Percentiles rank a stretch among this genome's conserved stretches.
phyloP scores from a whole-genome alignment of 192 early-diverging fungal species.

The Backusella westeae region DNA sequence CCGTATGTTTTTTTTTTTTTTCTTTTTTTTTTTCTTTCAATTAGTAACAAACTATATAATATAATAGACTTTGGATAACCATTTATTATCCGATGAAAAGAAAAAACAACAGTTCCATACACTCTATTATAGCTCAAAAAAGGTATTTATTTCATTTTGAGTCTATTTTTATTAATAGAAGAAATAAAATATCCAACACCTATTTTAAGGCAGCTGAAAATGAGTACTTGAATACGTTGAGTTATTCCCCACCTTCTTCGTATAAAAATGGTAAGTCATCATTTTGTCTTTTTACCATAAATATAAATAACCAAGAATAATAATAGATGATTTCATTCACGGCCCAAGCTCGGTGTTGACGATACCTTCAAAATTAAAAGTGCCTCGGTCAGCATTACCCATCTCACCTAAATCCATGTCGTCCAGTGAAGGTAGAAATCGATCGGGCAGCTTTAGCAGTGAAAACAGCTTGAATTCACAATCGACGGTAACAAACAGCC shows the following conservation, averaged over 20 bases:
- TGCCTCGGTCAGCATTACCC: neutral
- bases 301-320: neutral
- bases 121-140: neutral
- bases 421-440: neutral
- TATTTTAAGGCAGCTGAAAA: neutral
- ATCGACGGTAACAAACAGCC: slow-evolving; percentile 5
- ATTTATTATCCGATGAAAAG: neutral
- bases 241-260: neutral
- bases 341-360: neutral
- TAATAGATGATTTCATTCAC: neutral
- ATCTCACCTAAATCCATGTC: neutral
- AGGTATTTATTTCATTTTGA: neutral
- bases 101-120: neutral
- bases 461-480: slow-evolving; percentile 16
- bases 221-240: neutral
- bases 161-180: neutral
- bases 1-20: neutral
- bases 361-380: neutral
- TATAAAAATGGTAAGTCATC: neutral
- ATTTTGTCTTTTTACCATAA: neutral
- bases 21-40: neutral
- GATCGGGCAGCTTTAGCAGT: slow-evolving; percentile 18
- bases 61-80: neutral
- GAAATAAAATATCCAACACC: neutral
- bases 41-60: neutral